phyloP scores from a whole-genome alignment of 148 eudicot genomes.

The Nepenthes gracilis region DNA sequence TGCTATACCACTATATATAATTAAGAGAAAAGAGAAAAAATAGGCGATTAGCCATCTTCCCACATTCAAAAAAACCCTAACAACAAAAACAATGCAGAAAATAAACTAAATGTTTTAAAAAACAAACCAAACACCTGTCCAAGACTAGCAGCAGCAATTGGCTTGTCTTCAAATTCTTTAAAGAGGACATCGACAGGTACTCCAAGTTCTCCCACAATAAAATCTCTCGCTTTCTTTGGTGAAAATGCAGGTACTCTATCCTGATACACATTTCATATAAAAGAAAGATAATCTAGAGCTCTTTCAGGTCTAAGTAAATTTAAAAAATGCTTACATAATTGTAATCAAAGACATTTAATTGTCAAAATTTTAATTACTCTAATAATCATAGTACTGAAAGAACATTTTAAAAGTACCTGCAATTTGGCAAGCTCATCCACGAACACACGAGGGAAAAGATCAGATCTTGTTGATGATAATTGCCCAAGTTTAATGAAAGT shows the following conservation, averaged over 20 bases:
- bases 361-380: not conserved
- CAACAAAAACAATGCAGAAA: not conserved
- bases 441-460: slow-evolving; percentile 84
- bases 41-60: too few species aligned
- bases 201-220: slow-evolving; percentile 73
- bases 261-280: slow-evolving; percentile 32
- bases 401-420: slow-evolving; percentile 44
- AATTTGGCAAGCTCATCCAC: slow-evolving; percentile 95
- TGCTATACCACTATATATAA: too few species aligned
- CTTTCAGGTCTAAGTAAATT: not conserved
- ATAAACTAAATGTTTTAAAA: not conserved
- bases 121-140: slow-evolving; percentile 72
- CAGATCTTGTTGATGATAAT: slow-evolving; percentile 86
- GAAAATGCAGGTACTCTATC: slow-evolving; percentile 98
- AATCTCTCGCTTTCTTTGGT: slow-evolving; percentile 60
- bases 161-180: slow-evolving; percentile 84
- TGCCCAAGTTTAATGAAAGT: slow-evolving; percentile 95
- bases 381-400: not conserved
- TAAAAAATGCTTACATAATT: not conserved
- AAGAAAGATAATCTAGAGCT: not conserved
- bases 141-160: slow-evolving; percentile 99
- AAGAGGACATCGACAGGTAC: slow-evolving; percentile 68
- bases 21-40: too few species aligned
- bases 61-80: too few species aligned
- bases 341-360: not conserved